Evolutionary conservation across 306 rosid species (phyloP), one percentile per base, ranked within the genome.

Genomic region (Acmispon strigosus): DNA sequence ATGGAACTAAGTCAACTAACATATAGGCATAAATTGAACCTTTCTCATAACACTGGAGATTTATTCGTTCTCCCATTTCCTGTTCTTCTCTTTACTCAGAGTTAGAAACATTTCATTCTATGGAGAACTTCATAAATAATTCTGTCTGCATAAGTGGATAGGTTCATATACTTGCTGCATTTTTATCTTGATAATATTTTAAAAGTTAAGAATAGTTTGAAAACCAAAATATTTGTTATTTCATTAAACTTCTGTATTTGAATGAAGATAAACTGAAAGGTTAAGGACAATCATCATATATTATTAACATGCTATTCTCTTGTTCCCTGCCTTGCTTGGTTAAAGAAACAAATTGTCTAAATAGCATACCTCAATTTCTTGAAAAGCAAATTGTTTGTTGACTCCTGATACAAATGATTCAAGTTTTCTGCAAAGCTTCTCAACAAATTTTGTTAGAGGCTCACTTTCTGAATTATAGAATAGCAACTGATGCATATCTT

Each of bases 351-450:
- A 42, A 6, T 20, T 16, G 50, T 18, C 56, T 12, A 68, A 67
- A 64, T 17, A 54, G 55, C 50, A 36, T 87, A 94, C 98, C 97
- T 89, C 84, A 51, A 68, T 78, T 87, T 90, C 97, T 54, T 83
- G 91, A 63, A 89, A 80, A 81, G 69, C 52, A 60, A 94, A 90
- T 59, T 89, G 88, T 68, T 82, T 87, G 82, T 64, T 70, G 75
- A 94, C 82, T 75, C 83, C 87, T 43, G 75, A 63, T 43, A 84
- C 32, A 27, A 86, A 89, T 47, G 81, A 75, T 79, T 87, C 89
- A 14, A 94, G 84, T 70, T 87, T 86, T 82, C 62, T 45, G 72
- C 86, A 86, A 73, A 94, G 90, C 73, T 86, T 83, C 63, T 86
- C 90, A 57, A 87, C 52, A 20, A 86, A 90, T 50, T 82, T 83